phyloP scores from a whole-genome alignment of 2,329 filamentous ascomycete genomes.

The Kalaharituber pfeilii region DNA sequence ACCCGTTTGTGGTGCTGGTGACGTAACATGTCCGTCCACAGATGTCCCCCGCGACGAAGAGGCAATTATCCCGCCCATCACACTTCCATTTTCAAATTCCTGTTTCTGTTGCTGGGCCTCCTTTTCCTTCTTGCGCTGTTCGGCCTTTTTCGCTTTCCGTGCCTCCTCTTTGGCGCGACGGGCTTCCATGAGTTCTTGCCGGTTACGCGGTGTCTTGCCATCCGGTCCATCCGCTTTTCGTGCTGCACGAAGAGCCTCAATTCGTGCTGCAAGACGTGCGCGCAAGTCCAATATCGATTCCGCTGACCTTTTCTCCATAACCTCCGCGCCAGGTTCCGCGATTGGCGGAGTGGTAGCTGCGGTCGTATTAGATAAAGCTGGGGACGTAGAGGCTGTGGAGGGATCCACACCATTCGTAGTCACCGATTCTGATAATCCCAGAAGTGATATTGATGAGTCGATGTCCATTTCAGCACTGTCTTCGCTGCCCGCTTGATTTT shows the following conservation, averaged over 20 bases:
- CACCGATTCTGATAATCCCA: not conserved
- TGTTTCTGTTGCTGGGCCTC: not conserved
- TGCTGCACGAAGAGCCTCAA: conserved; percentile 66
- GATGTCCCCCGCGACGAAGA: conserved; percentile 24
- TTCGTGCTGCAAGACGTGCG: conserved; percentile 61
- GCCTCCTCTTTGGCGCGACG: conserved; percentile 65
- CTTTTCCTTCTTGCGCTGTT: conserved; percentile 41
- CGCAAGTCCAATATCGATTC: conserved; percentile 44
- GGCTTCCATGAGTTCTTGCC: conserved; percentile 82
- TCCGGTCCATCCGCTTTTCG: conserved; percentile 66
- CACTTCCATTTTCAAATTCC: conserved; percentile 42
- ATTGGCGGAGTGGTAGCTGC: conserved; percentile 46
- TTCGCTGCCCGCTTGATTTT: conserved; percentile 20
- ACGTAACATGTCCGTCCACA: conserved; percentile 32
- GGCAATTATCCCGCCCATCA: conserved; percentile 41
- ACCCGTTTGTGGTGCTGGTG: conserved; percentile 35
- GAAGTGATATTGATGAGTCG: not conserved
- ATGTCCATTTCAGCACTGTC: conserved; percentile 22
- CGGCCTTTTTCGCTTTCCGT: not conserved
- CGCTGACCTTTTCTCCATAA: conserved; percentile 53
- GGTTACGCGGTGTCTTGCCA: conserved; percentile 45
- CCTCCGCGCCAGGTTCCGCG: conserved; percentile 48
- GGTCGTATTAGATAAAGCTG: conserved; percentile 41
- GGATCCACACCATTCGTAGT: too few relatives aligned
- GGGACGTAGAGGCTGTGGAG: not conserved